phyloP scores from a whole-genome alignment of 306 rosid genomes.

The Lupinus albus region DNA sequence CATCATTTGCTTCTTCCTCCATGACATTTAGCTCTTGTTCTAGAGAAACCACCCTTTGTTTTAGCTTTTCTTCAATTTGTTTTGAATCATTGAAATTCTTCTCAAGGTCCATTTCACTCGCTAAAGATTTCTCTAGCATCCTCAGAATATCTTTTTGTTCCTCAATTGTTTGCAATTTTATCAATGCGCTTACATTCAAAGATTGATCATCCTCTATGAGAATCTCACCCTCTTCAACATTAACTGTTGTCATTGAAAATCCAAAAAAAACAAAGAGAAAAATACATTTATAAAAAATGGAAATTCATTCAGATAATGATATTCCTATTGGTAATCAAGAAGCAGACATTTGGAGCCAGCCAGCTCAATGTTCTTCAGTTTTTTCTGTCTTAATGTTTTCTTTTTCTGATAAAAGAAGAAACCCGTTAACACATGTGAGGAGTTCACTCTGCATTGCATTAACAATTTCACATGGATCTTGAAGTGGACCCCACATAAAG shows the following conservation, averaged over 20 bases:
- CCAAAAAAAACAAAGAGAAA: constrained; percentile 13
- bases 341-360: constrained; percentile 31
- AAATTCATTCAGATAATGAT: constrained; percentile 11
- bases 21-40: constrained; percentile 54
- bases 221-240: constrained; percentile 41
- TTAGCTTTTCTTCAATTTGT: constrained; percentile 62
- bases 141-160: constrained; percentile 69
- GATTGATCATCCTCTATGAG: constrained; percentile 50
- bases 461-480: constrained; percentile 28
- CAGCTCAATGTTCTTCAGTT: constrained; percentile 32
- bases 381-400: neutral
- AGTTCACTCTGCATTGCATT: constrained; percentile 25
- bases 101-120: constrained; percentile 83
- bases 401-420: constrained; percentile 8
- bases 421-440: constrained; percentile 9
- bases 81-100: constrained; percentile 60
- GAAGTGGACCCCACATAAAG: constrained; percentile 44
- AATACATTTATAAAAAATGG: constrained; percentile 18
- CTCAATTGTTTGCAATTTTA: constrained; percentile 69
- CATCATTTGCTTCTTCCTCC: constrained; percentile 70
- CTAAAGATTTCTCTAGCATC: constrained; percentile 85
- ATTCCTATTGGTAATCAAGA: constrained; percentile 35
- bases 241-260: constrained; percentile 54
- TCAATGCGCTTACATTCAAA: constrained; percentile 41
- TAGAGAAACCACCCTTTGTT: constrained; percentile 51